A percentile compares a stretch with the other conserved stretches of the same genome.
Conservation (phyloP, 176 grass and related monocot genomes). For the Poa annua region DNA sequence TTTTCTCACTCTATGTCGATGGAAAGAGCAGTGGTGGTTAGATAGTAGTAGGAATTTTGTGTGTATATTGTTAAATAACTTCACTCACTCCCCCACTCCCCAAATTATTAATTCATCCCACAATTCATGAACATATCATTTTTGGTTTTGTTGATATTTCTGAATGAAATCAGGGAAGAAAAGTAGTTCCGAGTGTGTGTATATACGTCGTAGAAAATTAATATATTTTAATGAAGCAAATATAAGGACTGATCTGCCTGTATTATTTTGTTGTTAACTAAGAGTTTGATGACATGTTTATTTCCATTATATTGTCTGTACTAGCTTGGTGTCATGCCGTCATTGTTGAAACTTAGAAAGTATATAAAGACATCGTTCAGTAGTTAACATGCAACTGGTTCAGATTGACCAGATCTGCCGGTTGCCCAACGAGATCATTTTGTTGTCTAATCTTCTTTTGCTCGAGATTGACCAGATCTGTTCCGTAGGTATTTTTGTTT, state of each 20-base stretch:
- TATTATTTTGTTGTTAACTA: neutral
- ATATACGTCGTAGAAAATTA: neutral
- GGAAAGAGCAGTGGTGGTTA: neutral
- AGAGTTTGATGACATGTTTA: neutral
- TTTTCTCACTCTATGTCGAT: neutral
- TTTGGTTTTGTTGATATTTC: neutral
- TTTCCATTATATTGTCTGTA: neutral
- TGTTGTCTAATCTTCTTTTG: neutral
- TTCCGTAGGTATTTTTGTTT: neutral
- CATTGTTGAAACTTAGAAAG: neutral
- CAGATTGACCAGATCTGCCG: too few relatives aligned
- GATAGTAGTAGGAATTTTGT: neutral
- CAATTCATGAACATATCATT: neutral
- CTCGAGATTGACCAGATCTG: neutral
- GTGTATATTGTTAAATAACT: neutral
- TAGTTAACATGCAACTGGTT: too few relatives aligned
- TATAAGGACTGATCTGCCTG: neutral
- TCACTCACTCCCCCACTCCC: neutral
- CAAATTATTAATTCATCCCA: neutral
- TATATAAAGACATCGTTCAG: too few relatives aligned
- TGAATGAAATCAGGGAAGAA: neutral
- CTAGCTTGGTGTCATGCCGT: neutral
- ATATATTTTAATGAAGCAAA: neutral
- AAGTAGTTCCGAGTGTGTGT: neutral
- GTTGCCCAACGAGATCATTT: neutral